These are phyloP conservation scores for Podaxis sp. DNA, from an alignment of 768 basidiomycete genomes.

Conservation along the genomic window DNA sequence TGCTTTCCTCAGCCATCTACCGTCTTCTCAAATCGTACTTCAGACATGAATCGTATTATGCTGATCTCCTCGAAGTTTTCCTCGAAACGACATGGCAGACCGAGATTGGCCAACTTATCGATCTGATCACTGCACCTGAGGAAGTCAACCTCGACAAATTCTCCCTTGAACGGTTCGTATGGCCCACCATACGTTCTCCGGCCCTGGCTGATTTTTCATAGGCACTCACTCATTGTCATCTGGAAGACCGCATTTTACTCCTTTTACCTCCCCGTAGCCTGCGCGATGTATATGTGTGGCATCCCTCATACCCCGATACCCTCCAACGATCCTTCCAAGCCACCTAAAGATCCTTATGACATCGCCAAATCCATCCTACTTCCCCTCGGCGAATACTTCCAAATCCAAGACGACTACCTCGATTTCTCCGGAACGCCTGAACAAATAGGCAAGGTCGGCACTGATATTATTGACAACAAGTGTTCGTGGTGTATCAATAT, in stretches of 20 bases:
- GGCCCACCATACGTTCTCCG: neutral
- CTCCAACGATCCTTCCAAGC: slow-evolving; percentile 22
- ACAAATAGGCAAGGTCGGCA: slow-evolving; percentile 94
- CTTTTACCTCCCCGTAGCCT: slow-evolving; percentile 97
- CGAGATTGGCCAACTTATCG: slow-evolving; percentile 94
- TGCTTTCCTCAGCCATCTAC: slow-evolving; percentile 95
- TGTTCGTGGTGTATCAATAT: slow-evolving; percentile 96
- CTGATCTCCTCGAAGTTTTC: slow-evolving; percentile 88
- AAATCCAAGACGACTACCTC: slow-evolving; percentile 96
- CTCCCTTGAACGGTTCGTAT: slow-evolving; percentile 73
- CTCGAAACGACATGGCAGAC: slow-evolving; percentile 90
- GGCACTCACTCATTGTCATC: slow-evolving; percentile 89
- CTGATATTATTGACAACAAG: slow-evolving; percentile 98
- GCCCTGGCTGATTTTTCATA: slow-evolving; percentile 27
- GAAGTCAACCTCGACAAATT: slow-evolving; percentile 90
- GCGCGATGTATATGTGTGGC: slow-evolving; percentile 79
- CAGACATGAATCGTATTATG: slow-evolving; percentile 68
- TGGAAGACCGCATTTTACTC: slow-evolving; percentile 99
- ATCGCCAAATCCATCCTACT: slow-evolving; percentile 80
- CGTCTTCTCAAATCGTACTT: slow-evolving; percentile 68
- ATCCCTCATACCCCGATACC: slow-evolving; percentile 48
- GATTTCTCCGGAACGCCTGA: slow-evolving; percentile 91
- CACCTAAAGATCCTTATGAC: slow-evolving; percentile 46
- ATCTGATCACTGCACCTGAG: slow-evolving; percentile 94
- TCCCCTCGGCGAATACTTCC: slow-evolving; percentile 97